A percentile compares a stretch with the other conserved stretches of the same genome.
These are phyloP conservation scores for Agapanthus africanus DNA, from an alignment of 106 monocot species.

Conservation along the genomic window DNA sequence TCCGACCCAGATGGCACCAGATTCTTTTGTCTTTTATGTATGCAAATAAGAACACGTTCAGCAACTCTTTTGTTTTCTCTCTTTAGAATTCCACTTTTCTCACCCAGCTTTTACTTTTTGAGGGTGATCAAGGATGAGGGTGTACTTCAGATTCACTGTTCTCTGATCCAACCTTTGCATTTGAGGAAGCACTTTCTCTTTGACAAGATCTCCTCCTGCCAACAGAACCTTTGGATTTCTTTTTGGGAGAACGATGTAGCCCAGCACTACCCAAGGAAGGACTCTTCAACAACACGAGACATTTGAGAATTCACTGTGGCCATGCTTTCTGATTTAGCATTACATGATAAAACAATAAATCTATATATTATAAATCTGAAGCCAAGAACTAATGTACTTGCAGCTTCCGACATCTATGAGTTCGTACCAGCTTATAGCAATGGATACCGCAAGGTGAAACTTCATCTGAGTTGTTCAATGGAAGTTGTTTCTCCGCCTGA, in stretches of 20 bases:
- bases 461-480: constrained; percentile 64
- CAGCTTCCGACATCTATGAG: no score
- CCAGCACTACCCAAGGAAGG: constrained; percentile 43
- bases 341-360: no score
- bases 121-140: constrained; percentile 35
- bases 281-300: constrained; percentile 25
- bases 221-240: constrained; percentile 28
- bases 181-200: constrained; percentile 84
- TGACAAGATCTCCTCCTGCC: constrained; percentile 44
- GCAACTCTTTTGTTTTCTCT: constrained; percentile 81
- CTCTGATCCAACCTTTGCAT: constrained; percentile 63
- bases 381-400: constrained; percentile 35
- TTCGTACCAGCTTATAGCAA: constrained; percentile 61
- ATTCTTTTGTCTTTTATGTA: constrained; percentile 73
- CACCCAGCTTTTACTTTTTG: constrained; percentile 28
- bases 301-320: constrained; percentile 27
- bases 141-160: constrained; percentile 86
- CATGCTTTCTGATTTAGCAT: constrained; percentile 38
- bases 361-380: no score
- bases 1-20: constrained; percentile 44
- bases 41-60: constrained; percentile 67
- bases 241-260: constrained; percentile 25
- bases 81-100: constrained; percentile 33
- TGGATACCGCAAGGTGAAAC: constrained; percentile 65
- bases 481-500: constrained; percentile 86